Evolutionary conservation across 495 filamentous ascomycete species (phyloP), one percentile per base, ranked within the genome.

Genomic region (Penicillium dipodomyicola): DNA sequence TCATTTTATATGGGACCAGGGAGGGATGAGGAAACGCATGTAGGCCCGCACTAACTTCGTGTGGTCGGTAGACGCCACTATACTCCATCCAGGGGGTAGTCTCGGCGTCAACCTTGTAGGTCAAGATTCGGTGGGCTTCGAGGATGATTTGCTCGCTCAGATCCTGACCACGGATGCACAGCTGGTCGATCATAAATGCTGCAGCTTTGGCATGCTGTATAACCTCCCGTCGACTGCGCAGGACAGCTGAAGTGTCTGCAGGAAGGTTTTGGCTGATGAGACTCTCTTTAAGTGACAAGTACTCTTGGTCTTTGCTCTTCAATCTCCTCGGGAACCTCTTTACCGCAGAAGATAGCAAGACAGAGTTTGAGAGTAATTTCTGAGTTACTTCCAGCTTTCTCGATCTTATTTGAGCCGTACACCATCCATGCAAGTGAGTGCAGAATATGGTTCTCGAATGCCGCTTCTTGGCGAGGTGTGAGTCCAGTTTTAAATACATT

Each of bases 121-220:
- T 67, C 3, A 74, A 58, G 17, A 75, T 72, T 3, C 49, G 17
- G 45, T 75, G 69, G 2, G 72, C 67, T 23, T 74, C 49, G 14
- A 62, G 56, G 25, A 77, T 67, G 17, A 73, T 44, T 0, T 63
- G 49, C 41, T 75, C 71, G 12, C 44, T 59, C 11, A 75, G 57
- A 14, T 56, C 44, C n/a, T 62, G 1, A 37, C 53, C 42, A 1
- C 53, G 14, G 1, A 69, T 27, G 52, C 65, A 55, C 3, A 68
- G 40, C 25, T 56, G 41, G 6, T 62, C 51, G 1, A 71, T 64
- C 7, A 74, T 54, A 30, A 55, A 68, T 2, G 37, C 48, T 0
- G 71, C 52, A 2, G 75, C 70, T 17, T 66, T 60, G 15, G 68
- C 66, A 41, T 77, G 71, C 17, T 77, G 70, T 4, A 74, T 58